Conservation (phyloP, 345 rosid species). For the Lepidium africanum region DNA sequence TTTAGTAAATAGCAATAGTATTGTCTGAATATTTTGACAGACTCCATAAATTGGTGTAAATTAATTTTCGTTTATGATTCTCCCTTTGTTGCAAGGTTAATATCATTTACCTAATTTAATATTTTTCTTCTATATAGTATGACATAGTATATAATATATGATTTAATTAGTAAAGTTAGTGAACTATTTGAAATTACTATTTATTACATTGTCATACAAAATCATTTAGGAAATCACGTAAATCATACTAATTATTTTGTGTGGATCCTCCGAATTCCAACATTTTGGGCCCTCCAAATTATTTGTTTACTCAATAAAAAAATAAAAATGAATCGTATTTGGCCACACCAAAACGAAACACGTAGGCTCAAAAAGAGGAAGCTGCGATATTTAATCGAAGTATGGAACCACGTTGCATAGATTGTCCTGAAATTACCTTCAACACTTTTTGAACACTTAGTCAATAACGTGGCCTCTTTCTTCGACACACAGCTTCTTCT, state of each 20-base stretch:
- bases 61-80: too few relatives aligned
- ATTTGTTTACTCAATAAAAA: background rate
- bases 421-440: background rate
- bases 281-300: background rate
- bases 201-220: background rate
- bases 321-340: background rate
- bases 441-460: background rate
- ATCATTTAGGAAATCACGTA: background rate
- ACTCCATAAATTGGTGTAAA: too few relatives aligned
- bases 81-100: too few relatives aligned
- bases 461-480: conserved; percentile 2
- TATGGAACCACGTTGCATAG: conserved; percentile 20
- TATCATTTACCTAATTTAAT: background rate
- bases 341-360: conserved; percentile 16
- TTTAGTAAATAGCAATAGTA: background rate
- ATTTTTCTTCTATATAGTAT: background rate
- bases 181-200: too few relatives aligned
- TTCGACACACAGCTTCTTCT: conserved; percentile 12
- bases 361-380: conserved; percentile 12
- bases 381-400: background rate
- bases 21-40: background rate
- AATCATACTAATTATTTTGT: background rate
- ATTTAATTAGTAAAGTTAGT: background rate
- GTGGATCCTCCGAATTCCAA: background rate
- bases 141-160: background rate